Conservation (phyloP, 345 rosid species). For the Eucalyptus cloeziana region DNA sequence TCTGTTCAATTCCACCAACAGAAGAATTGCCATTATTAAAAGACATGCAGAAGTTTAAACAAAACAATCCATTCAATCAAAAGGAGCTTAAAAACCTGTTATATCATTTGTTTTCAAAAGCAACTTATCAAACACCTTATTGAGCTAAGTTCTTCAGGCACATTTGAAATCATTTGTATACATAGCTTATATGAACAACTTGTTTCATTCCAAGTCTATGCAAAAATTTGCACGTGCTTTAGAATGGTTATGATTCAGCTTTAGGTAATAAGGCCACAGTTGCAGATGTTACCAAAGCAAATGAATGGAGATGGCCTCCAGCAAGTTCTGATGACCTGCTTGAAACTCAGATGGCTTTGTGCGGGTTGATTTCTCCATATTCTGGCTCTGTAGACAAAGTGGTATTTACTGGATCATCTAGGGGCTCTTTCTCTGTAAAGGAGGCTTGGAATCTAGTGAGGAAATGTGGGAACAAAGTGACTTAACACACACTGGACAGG, state of each 20-base stretch:
- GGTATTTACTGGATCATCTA: not conserved
- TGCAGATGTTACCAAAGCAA: not conserved
- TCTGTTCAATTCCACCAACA: not conserved
- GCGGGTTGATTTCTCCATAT: not conserved
- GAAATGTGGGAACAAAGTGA: not conserved
- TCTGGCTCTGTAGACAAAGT: not conserved
- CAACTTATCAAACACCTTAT: not conserved
- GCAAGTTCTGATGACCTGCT: not conserved
- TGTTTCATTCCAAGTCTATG: not conserved
- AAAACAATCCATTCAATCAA: not conserved
- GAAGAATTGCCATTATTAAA: not conserved
- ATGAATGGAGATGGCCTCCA: not conserved
- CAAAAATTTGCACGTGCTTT: not conserved
- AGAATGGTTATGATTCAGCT: not conserved
- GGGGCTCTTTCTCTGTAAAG: not conserved
- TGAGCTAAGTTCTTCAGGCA: not conserved
- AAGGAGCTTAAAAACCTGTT: not conserved
- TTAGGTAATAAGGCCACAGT: not conserved
- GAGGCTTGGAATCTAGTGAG: not conserved
- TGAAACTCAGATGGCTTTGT: not conserved
- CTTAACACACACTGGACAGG: not conserved
- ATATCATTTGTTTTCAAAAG: not conserved
- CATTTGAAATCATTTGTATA: not conserved
- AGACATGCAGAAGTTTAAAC: not conserved
- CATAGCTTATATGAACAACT: not conserved